Conservation (phyloP, 2,329 filamentous ascomycete species). For the Knufia petricola region DNA sequence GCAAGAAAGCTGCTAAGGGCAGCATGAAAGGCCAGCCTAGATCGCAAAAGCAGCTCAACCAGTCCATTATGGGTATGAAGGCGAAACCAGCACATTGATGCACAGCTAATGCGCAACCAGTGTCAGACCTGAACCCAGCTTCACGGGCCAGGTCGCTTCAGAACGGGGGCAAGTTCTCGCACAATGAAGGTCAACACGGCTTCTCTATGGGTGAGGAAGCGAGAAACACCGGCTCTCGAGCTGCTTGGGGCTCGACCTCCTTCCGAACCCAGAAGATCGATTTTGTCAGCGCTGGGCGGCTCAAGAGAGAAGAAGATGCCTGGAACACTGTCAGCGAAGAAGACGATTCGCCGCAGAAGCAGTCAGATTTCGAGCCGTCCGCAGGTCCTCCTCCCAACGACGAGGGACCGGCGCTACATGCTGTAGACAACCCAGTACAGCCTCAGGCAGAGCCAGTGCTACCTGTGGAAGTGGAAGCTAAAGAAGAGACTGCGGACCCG, state of each 20-base stretch:
- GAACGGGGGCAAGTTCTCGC: constrained; percentile 12
- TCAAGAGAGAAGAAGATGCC: constrained; percentile 29
- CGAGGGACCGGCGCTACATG: constrained; percentile 14
- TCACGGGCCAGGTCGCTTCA: constrained; percentile 1
- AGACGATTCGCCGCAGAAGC: constrained; percentile 5
- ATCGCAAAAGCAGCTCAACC: constrained; percentile 13
- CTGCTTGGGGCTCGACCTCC: constrained; percentile 41
- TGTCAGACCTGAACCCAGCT: constrained; percentile 9
- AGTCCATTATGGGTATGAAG: constrained; percentile 11
- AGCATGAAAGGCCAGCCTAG: constrained; percentile 12
- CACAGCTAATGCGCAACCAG: constrained; percentile 11
- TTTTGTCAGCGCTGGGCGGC: constrained; percentile 52
- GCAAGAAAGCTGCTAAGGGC: constrained; percentile 16
- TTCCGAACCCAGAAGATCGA: constrained; percentile 47
- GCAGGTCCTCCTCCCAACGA: constrained; percentile 12
- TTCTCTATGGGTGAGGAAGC: constrained; percentile 50
- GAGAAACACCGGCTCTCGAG: constrained; percentile 42
- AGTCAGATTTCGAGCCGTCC: constrained; percentile 2
- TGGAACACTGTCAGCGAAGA: constrained; percentile 7
- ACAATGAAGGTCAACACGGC: constrained; percentile 12
- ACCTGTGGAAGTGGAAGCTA: neutral
- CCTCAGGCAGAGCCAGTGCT: neutral
- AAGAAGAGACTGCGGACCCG: no score
- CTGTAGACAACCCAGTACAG: neutral
- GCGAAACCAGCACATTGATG: neutral